Evolutionary conservation across 495 filamentous ascomycete genomes (phyloP).

Genomic region (Peziza echinospora): DNA sequence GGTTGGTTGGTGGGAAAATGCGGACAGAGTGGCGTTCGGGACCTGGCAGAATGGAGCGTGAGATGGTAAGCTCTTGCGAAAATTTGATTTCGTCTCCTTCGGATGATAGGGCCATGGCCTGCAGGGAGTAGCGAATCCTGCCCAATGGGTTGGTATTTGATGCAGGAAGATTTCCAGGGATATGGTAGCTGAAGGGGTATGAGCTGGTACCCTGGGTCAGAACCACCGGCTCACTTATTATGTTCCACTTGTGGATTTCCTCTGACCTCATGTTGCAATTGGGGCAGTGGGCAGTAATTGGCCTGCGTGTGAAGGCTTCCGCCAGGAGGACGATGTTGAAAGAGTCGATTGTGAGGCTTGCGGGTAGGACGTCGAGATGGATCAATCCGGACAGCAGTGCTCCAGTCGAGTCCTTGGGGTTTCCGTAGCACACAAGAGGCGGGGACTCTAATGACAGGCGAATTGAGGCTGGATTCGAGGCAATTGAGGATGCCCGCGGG

Average conservation of each 20-base stretch:
- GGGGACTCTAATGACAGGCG: conserved; percentile 66
- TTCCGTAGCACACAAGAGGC: conserved; percentile 64
- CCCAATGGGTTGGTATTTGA: conserved; percentile 52
- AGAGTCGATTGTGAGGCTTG: conserved; percentile 39
- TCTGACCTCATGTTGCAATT: conserved; percentile 49
- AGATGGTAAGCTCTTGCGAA: conserved; percentile 32
- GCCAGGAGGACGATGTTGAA: conserved; percentile 48
- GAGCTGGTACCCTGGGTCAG: conserved; percentile 45
- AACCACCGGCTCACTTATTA: conserved; percentile 44
- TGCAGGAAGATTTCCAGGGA: conserved; percentile 71
- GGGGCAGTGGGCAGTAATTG: conserved; percentile 52
- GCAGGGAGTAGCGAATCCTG: conserved; percentile 56
- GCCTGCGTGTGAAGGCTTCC: conserved; percentile 50
- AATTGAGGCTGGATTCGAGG: neutral
- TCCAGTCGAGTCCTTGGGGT: conserved; percentile 52
- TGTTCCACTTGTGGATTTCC: conserved; percentile 55
- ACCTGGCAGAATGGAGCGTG: conserved; percentile 43
- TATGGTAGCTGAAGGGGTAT: conserved; percentile 79
- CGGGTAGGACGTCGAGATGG: conserved; percentile 43
- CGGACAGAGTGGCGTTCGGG: conserved; percentile 61
- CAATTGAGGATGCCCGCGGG: neutral
- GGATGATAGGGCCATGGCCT: conserved; percentile 41
- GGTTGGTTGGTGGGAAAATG: conserved; percentile 87
- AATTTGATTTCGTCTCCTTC: conserved; percentile 30
- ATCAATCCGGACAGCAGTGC: conserved; percentile 75